phyloP scores from a whole-genome alignment of 208 protist species.

The Leishmania lainsoni region DNA sequence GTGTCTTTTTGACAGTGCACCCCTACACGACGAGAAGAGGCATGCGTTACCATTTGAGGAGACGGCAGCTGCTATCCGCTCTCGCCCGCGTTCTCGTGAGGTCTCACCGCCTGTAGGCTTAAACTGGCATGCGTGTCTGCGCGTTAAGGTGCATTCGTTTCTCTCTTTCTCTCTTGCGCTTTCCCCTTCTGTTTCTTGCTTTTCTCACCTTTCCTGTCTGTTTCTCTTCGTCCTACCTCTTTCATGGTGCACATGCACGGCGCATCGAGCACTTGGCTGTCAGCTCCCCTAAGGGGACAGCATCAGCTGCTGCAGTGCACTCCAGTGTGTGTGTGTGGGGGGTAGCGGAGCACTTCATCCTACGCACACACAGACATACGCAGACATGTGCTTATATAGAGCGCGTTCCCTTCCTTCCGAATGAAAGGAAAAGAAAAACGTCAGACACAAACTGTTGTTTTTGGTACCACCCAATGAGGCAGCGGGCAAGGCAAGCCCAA shows the following conservation, averaged over 20 bases:
- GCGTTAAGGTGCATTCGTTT: not conserved
- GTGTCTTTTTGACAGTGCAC: not conserved
- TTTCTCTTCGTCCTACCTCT: not conserved
- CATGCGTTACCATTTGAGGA: not conserved
- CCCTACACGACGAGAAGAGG: not conserved
- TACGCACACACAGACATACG: constrained; percentile 9
- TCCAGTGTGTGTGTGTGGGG: no score
- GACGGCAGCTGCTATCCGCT: not conserved
- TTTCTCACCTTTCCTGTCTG: no score
- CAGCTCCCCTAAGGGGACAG: not conserved
- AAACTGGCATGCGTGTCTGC: not conserved
- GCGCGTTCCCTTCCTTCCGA: no score
- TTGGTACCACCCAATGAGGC: not conserved
- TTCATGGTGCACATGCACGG: not conserved
- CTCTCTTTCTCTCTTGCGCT: not conserved
- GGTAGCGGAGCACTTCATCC: not conserved
- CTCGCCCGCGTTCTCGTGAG: not conserved
- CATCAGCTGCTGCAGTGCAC: not conserved
- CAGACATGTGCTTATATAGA: constrained; percentile 6
- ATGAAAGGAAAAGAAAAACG: not conserved
- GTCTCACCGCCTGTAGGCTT: not conserved
- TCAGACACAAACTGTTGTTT: not conserved
- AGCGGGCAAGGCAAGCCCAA: not conserved
- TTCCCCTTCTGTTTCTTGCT: no score
- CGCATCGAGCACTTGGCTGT: not conserved